Percentiles rank a stretch among this genome's conserved stretches.
These are phyloP conservation scores for Hygrocybe coccinea DNA, from an alignment of 768 basidiomycete genomes.

Conservation along the genomic window DNA sequence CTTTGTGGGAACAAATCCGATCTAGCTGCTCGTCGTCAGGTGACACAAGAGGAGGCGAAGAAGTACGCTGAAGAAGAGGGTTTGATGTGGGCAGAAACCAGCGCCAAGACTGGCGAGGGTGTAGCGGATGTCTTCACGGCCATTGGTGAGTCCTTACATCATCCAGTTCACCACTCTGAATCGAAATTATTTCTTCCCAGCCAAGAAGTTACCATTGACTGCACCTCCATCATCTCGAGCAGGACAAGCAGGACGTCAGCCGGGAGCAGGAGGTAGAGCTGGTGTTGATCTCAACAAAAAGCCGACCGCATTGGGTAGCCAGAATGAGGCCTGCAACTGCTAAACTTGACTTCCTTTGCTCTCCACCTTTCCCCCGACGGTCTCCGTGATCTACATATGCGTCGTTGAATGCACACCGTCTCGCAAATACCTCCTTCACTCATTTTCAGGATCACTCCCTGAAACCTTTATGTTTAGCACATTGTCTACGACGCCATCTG, in stretches of 20 bases:
- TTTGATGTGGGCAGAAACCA: conserved; percentile 88
- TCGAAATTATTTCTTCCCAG: conserved; percentile 37
- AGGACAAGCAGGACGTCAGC: conserved; percentile 47
- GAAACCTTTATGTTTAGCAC: too few relatives aligned
- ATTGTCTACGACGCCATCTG: too few relatives aligned
- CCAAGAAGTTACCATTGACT: conserved; percentile 84
- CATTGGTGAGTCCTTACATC: conserved; percentile 54
- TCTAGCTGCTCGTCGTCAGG: conserved; percentile 77
- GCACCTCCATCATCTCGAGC: conserved; percentile 63
- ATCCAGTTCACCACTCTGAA: conserved; percentile 1
- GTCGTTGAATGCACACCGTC: conserved; percentile 21
- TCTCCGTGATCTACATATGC: conserved; percentile 20
- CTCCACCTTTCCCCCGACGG: conserved; percentile 13
- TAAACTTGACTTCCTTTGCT: conserved; percentile 30
- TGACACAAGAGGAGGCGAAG: conserved; percentile 82
- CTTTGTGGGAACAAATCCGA: conserved; percentile 96
- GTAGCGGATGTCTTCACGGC: conserved; percentile 82
- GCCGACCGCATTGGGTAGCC: conserved; percentile 41
- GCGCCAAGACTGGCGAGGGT: conserved; percentile 84
- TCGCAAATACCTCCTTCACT: not conserved
- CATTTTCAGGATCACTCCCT: too few relatives aligned
- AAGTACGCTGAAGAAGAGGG: conserved; percentile 92
- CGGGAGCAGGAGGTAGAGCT: conserved; percentile 44
- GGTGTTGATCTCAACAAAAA: conserved; percentile 84
- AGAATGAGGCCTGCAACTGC: conserved; percentile 74